Conservation (phyloP, 345 rosid genomes). For the Linum tenue region DNA sequence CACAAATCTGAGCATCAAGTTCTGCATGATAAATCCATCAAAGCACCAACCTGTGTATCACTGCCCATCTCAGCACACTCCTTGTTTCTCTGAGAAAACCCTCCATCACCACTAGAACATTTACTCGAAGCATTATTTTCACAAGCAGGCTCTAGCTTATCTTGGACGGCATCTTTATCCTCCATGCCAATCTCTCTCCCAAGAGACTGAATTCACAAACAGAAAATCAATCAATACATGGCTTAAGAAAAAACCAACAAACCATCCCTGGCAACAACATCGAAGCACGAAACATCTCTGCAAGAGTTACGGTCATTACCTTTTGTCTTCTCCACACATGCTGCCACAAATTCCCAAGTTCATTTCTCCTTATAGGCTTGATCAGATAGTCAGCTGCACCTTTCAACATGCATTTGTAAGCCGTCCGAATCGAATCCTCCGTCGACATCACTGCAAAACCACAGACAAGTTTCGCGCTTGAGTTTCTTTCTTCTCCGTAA, state of each 20-base stretch:
- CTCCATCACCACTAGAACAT: conserved; percentile 37
- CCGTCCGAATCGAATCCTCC: conserved; percentile 18
- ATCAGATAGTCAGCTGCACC: conserved; percentile 25
- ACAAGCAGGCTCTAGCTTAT: conserved; percentile 32
- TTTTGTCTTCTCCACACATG: conserved; percentile 24
- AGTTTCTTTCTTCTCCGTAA: neutral
- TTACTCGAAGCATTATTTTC: conserved; percentile 38
- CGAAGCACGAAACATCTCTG: conserved; percentile 7
- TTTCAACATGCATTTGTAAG: conserved; percentile 21
- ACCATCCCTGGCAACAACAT: conserved; percentile 4
- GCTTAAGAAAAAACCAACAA: conserved; percentile 8
- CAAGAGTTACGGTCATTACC: conserved; percentile 43
- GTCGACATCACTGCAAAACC: conserved; percentile 25
- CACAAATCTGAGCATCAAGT: neutral
- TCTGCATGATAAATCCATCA: neutral
- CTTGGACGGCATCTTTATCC: conserved; percentile 25
- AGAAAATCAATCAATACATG: neutral
- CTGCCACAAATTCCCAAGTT: conserved; percentile 24
- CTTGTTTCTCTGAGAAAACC: conserved; percentile 22
- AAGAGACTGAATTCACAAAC: conserved; percentile 27
- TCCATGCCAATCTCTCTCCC: conserved; percentile 24
- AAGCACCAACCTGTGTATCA: conserved; percentile 40
- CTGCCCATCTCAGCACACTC: conserved; percentile 25
- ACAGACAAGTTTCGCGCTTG: neutral
- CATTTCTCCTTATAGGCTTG: conserved; percentile 26